Conservation (phyloP, 148 eudicot species). For the Cornus florida region DNA sequence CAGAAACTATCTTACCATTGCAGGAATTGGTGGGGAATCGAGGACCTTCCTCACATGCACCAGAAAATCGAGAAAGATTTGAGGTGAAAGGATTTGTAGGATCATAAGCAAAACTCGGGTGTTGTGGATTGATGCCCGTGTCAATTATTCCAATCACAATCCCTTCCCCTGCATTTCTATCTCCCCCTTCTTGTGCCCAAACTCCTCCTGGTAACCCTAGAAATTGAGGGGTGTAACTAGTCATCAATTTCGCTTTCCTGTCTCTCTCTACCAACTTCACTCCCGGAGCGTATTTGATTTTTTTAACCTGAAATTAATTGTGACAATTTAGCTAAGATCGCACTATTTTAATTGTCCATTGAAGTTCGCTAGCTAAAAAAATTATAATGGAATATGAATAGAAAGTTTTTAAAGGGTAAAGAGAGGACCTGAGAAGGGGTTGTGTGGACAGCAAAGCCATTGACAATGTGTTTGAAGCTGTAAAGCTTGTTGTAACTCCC, state of each 20-base stretch:
- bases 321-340: neutral
- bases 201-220: constrained; percentile 53
- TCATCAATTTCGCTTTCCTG: constrained; percentile 71
- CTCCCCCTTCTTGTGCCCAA: constrained; percentile 52
- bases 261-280: constrained; percentile 73
- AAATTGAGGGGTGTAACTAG: constrained; percentile 75
- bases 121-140: constrained; percentile 80
- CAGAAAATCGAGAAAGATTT: constrained; percentile 38
- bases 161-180: constrained; percentile 67
- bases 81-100: constrained; percentile 15
- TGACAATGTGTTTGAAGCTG: constrained; percentile 83
- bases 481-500: constrained; percentile 70
- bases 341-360: neutral
- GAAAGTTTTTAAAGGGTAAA: neutral
- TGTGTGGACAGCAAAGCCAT: constrained; percentile 82
- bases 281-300: constrained; percentile 44
- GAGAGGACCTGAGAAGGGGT: constrained; percentile 63
- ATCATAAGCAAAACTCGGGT: constrained; percentile 75
- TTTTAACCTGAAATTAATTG: constrained; percentile 43
- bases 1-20: constrained; percentile 89
- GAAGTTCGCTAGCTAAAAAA: neutral
- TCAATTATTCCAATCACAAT: constrained; percentile 84
- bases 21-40: constrained; percentile 63
- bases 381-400: too few relatives aligned
- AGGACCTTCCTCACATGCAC: constrained; percentile 76